Percentiles rank a stretch among this genome's conserved stretches.
Evolutionary conservation across 2,329 filamentous ascomycete genomes (phyloP).

Genomic region (Sclerotinia glacialis): DNA sequence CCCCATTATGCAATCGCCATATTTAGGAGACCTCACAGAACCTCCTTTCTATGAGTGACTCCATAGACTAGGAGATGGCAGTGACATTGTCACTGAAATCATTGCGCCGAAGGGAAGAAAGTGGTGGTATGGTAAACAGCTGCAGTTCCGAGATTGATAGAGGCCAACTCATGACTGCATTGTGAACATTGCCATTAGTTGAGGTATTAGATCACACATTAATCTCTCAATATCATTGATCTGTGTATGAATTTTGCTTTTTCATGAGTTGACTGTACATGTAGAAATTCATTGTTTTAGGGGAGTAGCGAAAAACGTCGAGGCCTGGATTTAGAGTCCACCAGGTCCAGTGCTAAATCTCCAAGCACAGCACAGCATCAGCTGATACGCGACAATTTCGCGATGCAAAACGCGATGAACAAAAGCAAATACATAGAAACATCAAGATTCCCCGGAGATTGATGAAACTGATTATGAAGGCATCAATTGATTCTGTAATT

Average conservation of each 20-base stretch:
- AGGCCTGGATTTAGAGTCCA: neutral
- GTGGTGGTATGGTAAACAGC: neutral
- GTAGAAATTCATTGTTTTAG: neutral
- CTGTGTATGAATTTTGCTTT: neutral
- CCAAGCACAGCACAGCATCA: constrained; percentile 2
- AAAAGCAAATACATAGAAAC: neutral
- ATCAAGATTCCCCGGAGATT: neutral
- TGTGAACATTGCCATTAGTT: neutral
- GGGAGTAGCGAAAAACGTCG: neutral
- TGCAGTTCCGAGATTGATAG: neutral
- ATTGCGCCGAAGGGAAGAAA: neutral
- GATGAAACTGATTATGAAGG: neutral
- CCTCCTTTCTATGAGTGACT: neutral
- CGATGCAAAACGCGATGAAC: neutral
- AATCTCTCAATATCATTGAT: neutral
- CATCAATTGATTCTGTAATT: neutral
- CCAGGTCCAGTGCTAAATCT: neutral
- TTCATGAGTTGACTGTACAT: too few relatives aligned
- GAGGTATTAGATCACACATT: neutral
- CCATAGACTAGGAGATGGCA: neutral
- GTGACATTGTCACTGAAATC: neutral
- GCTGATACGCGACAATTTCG: constrained; percentile 21
- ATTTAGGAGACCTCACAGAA: too few relatives aligned
- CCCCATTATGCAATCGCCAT: neutral
- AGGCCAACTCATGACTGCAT: neutral